Conservation (phyloP, 1,284 basidiomycete species). For the Cryptococcus amylolentus region DNA sequence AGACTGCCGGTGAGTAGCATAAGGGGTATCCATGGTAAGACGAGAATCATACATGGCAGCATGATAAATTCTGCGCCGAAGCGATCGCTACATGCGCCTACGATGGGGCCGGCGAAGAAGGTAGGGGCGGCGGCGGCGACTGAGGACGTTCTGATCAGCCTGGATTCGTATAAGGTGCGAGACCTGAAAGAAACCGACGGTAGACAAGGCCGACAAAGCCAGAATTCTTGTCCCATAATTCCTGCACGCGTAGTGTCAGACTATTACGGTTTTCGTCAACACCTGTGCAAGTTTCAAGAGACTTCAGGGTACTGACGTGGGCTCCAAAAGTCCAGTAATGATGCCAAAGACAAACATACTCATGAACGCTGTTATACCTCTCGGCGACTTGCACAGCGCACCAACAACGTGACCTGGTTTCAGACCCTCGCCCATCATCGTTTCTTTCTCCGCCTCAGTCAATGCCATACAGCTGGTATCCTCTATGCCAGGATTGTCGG, state of each 20-base stretch:
- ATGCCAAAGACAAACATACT: conserved; percentile 61
- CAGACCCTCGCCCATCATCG: conserved; percentile 22
- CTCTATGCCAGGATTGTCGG: background rate
- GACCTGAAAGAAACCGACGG: conserved; percentile 21
- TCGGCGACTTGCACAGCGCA: conserved; percentile 55
- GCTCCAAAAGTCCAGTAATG: conserved; percentile 32
- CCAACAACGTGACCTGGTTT: conserved; percentile 51
- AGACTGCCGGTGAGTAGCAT: conserved; percentile 57
- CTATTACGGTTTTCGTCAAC: conserved; percentile 32
- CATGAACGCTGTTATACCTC: conserved; percentile 58
- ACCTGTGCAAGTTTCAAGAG: background rate
- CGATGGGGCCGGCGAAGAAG: conserved; percentile 58
- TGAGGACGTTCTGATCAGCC: background rate
- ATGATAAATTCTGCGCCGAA: conserved; percentile 61
- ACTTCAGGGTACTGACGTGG: conserved; percentile 27
- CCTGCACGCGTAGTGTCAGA: conserved; percentile 63
- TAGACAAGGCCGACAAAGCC: conserved; percentile 66
- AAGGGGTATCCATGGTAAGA: conserved; percentile 65
- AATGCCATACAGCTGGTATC: background rate
- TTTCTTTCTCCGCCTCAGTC: background rate
- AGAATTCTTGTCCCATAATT: conserved; percentile 60
- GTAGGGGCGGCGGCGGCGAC: conserved; percentile 65
- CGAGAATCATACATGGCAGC: conserved; percentile 54
- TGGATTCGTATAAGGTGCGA: background rate
- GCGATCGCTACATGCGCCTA: conserved; percentile 60